Conservation (phyloP, 805 yeast genomes). For the Clavispora vitiphila region DNA sequence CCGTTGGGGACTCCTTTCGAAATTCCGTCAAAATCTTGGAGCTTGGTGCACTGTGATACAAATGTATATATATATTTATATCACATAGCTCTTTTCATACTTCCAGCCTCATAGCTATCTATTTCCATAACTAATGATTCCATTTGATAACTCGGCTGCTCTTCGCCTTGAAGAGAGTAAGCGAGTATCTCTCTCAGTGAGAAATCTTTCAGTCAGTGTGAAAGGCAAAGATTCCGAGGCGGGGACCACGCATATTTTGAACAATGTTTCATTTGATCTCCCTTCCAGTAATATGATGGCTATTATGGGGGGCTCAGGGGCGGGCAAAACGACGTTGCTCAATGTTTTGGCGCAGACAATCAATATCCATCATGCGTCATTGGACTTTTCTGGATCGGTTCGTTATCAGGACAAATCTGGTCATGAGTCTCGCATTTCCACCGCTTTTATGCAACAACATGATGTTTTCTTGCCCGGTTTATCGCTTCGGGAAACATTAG, state of each 20-base stretch:
- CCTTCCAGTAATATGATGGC: constrained; percentile 65
- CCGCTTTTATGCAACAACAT: constrained; percentile 71
- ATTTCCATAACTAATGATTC: background rate
- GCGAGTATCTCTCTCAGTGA: constrained; percentile 10
- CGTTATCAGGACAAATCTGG: constrained; percentile 20
- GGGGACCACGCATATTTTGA: constrained; percentile 19
- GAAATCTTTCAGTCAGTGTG: constrained; percentile 10
- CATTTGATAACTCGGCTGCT: background rate
- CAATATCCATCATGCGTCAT: constrained; percentile 32
- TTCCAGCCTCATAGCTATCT: no score
- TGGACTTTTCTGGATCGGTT: constrained; percentile 41
- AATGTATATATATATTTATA: no score
- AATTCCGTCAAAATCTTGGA: background rate
- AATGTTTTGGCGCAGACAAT: constrained; percentile 59
- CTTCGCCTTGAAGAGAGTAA: background rate
- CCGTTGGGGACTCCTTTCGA: no score
- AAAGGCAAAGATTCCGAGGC: constrained; percentile 8
- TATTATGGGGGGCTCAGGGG: constrained; percentile 83
- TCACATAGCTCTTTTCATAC: no score
- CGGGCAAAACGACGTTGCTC: constrained; percentile 78
- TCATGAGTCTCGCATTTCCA: constrained; percentile 14
- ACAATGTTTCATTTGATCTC: constrained; percentile 53
- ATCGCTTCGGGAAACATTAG: constrained; percentile 66
- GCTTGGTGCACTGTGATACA: no score
- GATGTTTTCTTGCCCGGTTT: constrained; percentile 68